Percentiles rank a stretch among this genome's conserved stretches.
phyloP scores from a whole-genome alignment of 2,329 filamentous ascomycete genomes.

The Neonectria neomacrospora region DNA sequence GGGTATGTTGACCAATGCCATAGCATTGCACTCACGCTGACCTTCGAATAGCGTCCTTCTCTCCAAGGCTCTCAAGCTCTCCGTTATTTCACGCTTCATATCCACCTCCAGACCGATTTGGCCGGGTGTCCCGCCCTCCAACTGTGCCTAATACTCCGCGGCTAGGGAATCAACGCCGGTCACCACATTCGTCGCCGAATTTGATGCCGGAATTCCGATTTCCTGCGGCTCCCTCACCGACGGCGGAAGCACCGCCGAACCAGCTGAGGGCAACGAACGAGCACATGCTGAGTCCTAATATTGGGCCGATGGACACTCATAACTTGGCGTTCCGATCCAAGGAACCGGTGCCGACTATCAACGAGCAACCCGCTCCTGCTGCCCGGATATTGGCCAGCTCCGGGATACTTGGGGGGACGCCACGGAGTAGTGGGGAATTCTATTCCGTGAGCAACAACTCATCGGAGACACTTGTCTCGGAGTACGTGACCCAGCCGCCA shows the following conservation, averaged over 20 bases:
- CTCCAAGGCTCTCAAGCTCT: constrained; percentile 59
- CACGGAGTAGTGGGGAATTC: constrained; percentile 92
- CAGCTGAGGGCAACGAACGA: constrained; percentile 50
- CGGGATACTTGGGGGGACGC: constrained; percentile 79
- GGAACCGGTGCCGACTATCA: constrained; percentile 60
- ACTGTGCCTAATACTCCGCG: constrained; percentile 60
- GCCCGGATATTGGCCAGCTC: constrained; percentile 80
- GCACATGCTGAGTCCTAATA: constrained; percentile 54
- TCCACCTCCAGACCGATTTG: constrained; percentile 61
- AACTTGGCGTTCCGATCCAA: constrained; percentile 54
- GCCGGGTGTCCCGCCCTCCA: constrained; percentile 53
- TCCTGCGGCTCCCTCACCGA: constrained; percentile 59
- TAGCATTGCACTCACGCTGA: constrained; percentile 27
- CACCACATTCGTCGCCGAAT: constrained; percentile 55
- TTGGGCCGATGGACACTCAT: constrained; percentile 49
- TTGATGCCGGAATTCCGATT: constrained; percentile 68
- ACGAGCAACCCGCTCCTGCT: constrained; percentile 69
- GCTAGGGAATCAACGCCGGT: constrained; percentile 49
- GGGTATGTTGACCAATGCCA: constrained; percentile 48
- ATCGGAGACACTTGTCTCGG: constrained; percentile 90
- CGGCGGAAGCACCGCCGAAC: constrained; percentile 47
- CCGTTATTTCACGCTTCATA: constrained; percentile 67
- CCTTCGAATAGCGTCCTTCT: constrained; percentile 49
- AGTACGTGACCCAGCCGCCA: constrained; percentile 73
- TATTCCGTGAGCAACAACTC: constrained; percentile 96